Conservation (phyloP, 2,329 filamentous ascomycete genomes). For the Coleophoma cylindrospora region DNA sequence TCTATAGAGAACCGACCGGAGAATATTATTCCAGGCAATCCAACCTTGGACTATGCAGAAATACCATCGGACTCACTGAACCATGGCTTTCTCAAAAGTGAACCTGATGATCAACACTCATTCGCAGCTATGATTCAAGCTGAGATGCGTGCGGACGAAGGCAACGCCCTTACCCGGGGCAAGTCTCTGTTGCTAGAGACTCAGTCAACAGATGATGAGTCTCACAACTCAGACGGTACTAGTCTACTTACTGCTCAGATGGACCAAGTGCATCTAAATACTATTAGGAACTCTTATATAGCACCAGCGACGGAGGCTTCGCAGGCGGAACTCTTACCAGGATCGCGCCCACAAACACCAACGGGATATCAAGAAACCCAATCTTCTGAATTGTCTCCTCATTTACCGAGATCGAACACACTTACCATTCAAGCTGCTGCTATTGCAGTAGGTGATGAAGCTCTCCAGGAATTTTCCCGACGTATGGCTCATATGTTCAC, state of each 20-base stretch:
- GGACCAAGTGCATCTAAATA: constrained; percentile 20
- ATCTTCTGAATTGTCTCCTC: background rate
- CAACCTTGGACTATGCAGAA: background rate
- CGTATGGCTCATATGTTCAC: constrained; percentile 71
- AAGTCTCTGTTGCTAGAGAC: constrained; percentile 9
- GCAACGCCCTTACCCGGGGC: constrained; percentile 45
- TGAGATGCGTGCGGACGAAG: constrained; percentile 57
- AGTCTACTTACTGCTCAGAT: constrained; percentile 11
- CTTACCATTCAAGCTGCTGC: constrained; percentile 19
- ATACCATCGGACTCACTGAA: background rate
- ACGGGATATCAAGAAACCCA: background rate
- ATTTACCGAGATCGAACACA: constrained; percentile 8
- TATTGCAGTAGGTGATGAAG: constrained; percentile 43
- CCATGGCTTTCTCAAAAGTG: background rate
- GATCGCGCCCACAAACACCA: constrained; percentile 4
- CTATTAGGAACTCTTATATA: constrained; percentile 19
- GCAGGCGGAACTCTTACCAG: constrained; percentile 8
- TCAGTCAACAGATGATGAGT: constrained; percentile 3
- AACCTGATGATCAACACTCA: constrained; percentile 9
- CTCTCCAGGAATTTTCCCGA: constrained; percentile 63
- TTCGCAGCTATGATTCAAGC: constrained; percentile 41
- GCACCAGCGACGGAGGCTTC: constrained; percentile 6
- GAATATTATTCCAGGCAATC: background rate
- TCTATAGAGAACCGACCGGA: constrained; percentile 10
- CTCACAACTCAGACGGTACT: background rate